A percentile compares a stretch with the other conserved stretches of the same genome.
Evolutionary conservation across 345 rosid species (phyloP).

Genomic region (Populus tremula): DNA sequence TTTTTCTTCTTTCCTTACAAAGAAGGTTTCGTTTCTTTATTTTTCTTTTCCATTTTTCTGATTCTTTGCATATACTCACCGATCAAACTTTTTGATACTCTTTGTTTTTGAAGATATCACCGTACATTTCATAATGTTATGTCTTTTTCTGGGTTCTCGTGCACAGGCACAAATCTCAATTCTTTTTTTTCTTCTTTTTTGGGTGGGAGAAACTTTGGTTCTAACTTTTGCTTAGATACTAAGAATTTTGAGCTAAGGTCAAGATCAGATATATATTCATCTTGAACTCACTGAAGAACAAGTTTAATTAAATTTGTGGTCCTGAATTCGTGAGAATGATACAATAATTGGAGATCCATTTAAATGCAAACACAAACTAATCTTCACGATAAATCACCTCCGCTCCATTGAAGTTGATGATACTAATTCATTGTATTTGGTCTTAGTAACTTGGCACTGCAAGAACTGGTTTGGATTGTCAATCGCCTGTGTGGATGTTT

Average conservation of each 20-base stretch:
- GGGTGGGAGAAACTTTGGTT: neutral
- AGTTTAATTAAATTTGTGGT: neutral
- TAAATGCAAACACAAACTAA: neutral
- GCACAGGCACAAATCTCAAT: neutral
- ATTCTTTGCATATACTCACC: neutral
- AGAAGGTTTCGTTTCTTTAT: neutral
- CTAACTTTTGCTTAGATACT: neutral
- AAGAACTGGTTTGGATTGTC: neutral
- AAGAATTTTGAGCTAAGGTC: neutral
- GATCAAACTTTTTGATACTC: neutral
- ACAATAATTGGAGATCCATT: neutral
- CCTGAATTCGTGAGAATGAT: neutral
- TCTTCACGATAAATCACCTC: neutral
- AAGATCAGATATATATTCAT: neutral
- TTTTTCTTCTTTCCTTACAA: neutral
- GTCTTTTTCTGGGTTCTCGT: constrained; percentile 20
- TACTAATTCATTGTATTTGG: neutral
- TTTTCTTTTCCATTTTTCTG: neutral
- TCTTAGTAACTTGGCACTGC: neutral
- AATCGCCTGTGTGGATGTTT: neutral
- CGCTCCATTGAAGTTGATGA: neutral
- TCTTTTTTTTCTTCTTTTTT: neutral
- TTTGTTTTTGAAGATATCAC: neutral
- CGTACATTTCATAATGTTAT: neutral
- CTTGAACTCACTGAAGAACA: neutral